These are phyloP conservation scores for Aspergillus sergii DNA, from an alignment of 2,329 filamentous ascomycete species.

Conservation along the genomic window DNA sequence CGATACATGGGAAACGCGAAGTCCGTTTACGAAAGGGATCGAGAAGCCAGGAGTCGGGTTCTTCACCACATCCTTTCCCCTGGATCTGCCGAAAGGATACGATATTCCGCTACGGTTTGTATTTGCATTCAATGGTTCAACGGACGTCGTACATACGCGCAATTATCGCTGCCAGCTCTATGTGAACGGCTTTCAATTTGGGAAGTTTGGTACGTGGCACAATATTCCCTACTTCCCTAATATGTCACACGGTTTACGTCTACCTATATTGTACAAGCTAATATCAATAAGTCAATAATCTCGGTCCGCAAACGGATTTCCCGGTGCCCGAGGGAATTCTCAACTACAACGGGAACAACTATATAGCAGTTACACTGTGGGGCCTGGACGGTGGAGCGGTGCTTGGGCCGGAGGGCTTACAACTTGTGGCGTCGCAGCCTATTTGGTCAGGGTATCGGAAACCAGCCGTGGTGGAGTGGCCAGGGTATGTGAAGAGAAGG, in stretches of 20 bases:
- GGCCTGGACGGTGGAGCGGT: background rate
- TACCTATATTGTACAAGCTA: background rate
- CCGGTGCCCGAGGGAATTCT: slow-evolving; percentile 57
- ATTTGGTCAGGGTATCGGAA: slow-evolving; percentile 3
- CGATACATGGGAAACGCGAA: background rate
- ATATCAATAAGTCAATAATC: slow-evolving; percentile 44
- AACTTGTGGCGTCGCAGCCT: background rate
- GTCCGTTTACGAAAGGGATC: slow-evolving; percentile 39
- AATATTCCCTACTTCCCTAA: background rate
- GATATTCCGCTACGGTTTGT: slow-evolving; percentile 56
- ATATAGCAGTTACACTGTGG: slow-evolving; percentile 3
- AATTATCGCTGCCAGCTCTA: slow-evolving; percentile 48
- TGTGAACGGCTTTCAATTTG: slow-evolving; percentile 57
- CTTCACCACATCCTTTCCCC: slow-evolving; percentile 51
- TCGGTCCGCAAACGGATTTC: slow-evolving; percentile 54
- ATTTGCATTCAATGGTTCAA: slow-evolving; percentile 35
- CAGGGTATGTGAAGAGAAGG: background rate
- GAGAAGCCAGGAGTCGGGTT: slow-evolving; percentile 50
- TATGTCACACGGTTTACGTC: background rate
- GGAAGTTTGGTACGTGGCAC: slow-evolving; percentile 45
- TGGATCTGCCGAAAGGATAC: slow-evolving; percentile 52
- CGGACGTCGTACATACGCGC: background rate
- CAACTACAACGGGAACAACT: slow-evolving; percentile 46
- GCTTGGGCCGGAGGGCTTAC: background rate
- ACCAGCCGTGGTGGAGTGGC: background rate